Evolutionary conservation across 176 grass and related monocot species (phyloP).

Genomic region (Triticum monococcum): DNA sequence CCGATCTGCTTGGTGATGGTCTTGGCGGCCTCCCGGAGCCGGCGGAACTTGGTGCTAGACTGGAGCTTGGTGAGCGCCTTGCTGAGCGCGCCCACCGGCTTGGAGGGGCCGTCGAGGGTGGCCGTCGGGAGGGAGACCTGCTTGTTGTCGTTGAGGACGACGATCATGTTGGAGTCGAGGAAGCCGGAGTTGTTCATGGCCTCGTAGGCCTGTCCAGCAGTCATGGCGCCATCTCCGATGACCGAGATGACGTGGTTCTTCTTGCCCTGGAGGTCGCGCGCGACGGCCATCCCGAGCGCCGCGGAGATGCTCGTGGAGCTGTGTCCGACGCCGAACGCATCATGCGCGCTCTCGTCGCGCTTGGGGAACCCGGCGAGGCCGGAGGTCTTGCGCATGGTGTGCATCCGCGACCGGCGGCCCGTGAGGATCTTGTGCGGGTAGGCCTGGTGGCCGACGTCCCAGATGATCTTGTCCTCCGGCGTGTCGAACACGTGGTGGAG

Average conservation of each 20-base stretch:
- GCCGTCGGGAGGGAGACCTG: constrained; percentile 92
- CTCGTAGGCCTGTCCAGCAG: constrained; percentile 91
- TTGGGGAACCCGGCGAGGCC: constrained; percentile 93
- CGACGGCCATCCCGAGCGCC: constrained; percentile 92
- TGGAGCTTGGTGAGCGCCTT: constrained; percentile 90
- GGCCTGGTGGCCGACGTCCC: constrained; percentile 95
- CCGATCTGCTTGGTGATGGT: constrained; percentile 87
- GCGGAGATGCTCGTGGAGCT: constrained; percentile 97
- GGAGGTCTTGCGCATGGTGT: constrained; percentile 83
- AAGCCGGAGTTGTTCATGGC: constrained; percentile 95
- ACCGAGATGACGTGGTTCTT: constrained; percentile 91
- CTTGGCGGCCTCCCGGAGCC: constrained; percentile 82
- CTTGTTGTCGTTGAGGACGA: constrained; percentile 95
- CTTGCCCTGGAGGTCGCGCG: constrained; percentile 64
- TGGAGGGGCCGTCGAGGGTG: constrained; percentile 71
- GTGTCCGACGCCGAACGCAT: constrained; percentile 87
- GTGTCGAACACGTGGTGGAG: constrained; percentile 94
- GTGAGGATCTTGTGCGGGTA: constrained; percentile 98
- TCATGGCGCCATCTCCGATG: constrained; percentile 97
- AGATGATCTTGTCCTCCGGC: constrained; percentile 90
- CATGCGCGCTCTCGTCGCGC: constrained; percentile 86
- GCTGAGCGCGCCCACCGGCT: constrained; percentile 84
- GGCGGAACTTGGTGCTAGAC: constrained; percentile 82
- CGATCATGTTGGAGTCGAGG: constrained; percentile 88
- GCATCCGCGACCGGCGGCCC: constrained; percentile 79